Percentiles rank a stretch among this genome's conserved stretches.
phyloP scores from a whole-genome alignment of 169 alveolate species.

The Perkinsus chesapeaki region DNA sequence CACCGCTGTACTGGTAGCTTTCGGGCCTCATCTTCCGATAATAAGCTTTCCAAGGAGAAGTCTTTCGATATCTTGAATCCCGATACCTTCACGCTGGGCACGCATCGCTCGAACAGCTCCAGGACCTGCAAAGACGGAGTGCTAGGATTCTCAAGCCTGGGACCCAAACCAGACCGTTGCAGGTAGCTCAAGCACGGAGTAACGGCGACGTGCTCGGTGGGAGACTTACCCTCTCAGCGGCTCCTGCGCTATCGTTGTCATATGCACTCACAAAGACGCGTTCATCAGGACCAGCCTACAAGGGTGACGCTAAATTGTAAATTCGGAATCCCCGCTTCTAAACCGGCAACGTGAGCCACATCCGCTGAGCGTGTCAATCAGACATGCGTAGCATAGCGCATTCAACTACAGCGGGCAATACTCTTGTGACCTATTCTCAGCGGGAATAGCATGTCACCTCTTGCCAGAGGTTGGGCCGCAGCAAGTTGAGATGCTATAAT shows the following conservation, averaged over 20 bases:
- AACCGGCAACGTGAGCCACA: too few relatives aligned
- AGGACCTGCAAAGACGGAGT: neutral
- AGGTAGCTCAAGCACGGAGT: neutral
- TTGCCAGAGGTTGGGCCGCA: too few relatives aligned
- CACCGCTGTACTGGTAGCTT: neutral
- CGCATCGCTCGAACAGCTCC: neutral
- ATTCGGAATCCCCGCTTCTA: too few relatives aligned
- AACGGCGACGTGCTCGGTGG: neutral
- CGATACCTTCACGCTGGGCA: neutral
- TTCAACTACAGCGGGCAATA: too few relatives aligned
- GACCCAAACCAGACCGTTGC: neutral
- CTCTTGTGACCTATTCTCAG: too few relatives aligned
- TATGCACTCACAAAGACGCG: neutral
- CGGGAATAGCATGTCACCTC: too few relatives aligned
- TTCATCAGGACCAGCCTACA: neutral
- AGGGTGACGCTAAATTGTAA: neutral
- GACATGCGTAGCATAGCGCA: too few relatives aligned
- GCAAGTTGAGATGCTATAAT: too few relatives aligned
- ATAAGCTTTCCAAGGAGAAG: neutral
- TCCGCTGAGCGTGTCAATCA: too few relatives aligned
- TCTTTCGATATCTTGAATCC: neutral
- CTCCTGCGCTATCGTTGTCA: neutral
- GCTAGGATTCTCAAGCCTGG: neutral
- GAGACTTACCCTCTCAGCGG: neutral
- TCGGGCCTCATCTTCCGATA: neutral